Evolutionary conservation across 2,329 filamentous ascomycete genomes (phyloP).

Genomic region (Claviceps paspali): DNA sequence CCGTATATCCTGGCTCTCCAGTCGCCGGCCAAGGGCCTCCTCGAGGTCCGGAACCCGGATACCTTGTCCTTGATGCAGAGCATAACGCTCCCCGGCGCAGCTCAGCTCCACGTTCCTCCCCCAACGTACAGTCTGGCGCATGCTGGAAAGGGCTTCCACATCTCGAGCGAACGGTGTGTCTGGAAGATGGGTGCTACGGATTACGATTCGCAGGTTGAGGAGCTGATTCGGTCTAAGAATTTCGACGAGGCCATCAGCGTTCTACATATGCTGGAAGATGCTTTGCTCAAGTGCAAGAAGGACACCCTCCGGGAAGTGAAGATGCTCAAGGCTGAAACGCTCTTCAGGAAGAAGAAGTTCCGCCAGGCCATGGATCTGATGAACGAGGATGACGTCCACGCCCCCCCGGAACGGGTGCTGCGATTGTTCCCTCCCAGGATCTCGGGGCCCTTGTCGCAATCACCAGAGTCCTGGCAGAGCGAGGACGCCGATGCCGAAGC

Average conservation of each 20-base stretch:
- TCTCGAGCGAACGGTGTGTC: constrained; percentile 77
- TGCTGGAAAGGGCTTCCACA: constrained; percentile 88
- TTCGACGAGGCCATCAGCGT: constrained; percentile 90
- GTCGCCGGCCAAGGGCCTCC: constrained; percentile 61
- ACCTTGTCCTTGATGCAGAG: constrained; percentile 82
- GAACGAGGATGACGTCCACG: constrained; percentile 65
- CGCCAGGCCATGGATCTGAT: constrained; percentile 80
- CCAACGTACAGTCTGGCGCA: constrained; percentile 90
- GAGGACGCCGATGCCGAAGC: constrained; percentile 28
- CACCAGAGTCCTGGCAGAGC: constrained; percentile 22
- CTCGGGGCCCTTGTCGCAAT: constrained; percentile 60
- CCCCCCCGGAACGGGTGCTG: constrained; percentile 79
- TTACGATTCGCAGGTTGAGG: constrained; percentile 78
- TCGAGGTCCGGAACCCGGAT: constrained; percentile 87
- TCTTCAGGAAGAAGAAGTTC: constrained; percentile 76
- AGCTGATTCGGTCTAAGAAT: constrained; percentile 56
- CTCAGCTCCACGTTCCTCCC: constrained; percentile 77
- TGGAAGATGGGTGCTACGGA: constrained; percentile 94
- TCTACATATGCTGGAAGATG: constrained; percentile 80
- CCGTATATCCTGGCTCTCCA: constrained; percentile 86
- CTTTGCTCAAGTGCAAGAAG: constrained; percentile 67
- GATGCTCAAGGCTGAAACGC: constrained; percentile 73
- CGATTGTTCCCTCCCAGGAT: constrained; percentile 71
- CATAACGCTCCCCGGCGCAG: constrained; percentile 66
- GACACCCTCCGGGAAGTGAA: constrained; percentile 72